These are phyloP conservation scores for Zoysia matrella DNA, from an alignment of 202 grass and related monocot species.

Conservation along the genomic window DNA sequence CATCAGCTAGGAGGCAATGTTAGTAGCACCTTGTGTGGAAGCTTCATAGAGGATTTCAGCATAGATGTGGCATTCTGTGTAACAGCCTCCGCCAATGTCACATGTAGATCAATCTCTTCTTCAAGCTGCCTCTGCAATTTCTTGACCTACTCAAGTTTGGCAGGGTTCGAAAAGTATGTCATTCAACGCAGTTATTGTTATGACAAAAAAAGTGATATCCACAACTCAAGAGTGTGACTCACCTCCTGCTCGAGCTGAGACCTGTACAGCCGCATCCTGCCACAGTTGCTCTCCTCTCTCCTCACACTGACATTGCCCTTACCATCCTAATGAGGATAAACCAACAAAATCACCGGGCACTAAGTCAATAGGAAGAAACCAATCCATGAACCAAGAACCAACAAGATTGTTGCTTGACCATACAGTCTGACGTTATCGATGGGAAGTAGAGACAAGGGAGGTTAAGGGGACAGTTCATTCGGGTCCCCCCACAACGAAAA, in stretches of 20 bases:
- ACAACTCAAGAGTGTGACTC: slow-evolving; percentile 24
- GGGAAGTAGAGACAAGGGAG: slow-evolving; percentile 35
- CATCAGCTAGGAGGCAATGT: too few species aligned
- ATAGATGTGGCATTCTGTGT: slow-evolving; percentile 42
- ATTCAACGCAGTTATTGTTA: neutral
- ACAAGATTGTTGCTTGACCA: slow-evolving; percentile 60
- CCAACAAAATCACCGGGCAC: slow-evolving; percentile 5
- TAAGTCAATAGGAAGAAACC: slow-evolving; percentile 22
- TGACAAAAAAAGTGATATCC: neutral
- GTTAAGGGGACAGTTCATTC: slow-evolving; percentile 41
- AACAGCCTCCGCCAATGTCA: slow-evolving; percentile 69
- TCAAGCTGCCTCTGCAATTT: slow-evolving; percentile 83
- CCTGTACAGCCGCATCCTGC: slow-evolving; percentile 57
- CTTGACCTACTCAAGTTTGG: slow-evolving; percentile 54
- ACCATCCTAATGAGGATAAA: slow-evolving; percentile 63
- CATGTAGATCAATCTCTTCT: slow-evolving; percentile 82
- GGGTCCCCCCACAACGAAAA: slow-evolving; percentile 29
- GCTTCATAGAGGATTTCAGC: slow-evolving; percentile 68
- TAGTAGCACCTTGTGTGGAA: slow-evolving; percentile 68
- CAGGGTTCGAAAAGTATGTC: slow-evolving; percentile 4
- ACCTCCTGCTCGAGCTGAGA: slow-evolving; percentile 81
- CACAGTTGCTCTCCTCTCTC: slow-evolving; percentile 45
- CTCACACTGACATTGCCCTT: slow-evolving; percentile 52
- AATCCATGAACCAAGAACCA: slow-evolving; percentile 29
- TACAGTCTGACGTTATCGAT: slow-evolving; percentile 24